These are phyloP conservation scores for carrot (Daucus carota) DNA, from an alignment of 129 eudicot genomes.

Conservation along the genomic window DNA sequence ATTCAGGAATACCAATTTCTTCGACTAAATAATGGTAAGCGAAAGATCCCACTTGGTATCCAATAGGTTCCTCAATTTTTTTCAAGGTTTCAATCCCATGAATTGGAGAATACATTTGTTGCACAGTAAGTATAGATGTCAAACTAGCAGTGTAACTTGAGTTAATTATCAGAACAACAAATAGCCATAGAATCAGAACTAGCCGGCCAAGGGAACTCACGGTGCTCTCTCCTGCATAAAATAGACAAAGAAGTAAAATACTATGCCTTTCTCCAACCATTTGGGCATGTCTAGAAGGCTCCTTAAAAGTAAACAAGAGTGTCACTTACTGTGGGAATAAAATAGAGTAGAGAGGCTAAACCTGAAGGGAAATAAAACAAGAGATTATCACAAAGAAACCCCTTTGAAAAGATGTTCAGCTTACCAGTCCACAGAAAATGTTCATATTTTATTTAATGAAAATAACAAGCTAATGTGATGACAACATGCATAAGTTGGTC, in stretches of 20 bases:
- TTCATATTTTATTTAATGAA: background rate
- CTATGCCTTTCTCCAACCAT: background rate
- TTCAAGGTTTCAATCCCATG: conserved; percentile 62
- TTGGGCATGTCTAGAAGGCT: background rate
- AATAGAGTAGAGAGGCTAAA: conserved; percentile 89
- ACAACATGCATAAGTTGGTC: background rate
- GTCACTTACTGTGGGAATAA: conserved; percentile 79
- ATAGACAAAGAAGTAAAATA: conserved; percentile 4
- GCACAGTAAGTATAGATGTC: conserved; percentile 90
- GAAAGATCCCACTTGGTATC: conserved; percentile 87
- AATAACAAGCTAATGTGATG: background rate
- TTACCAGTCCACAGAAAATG: background rate
- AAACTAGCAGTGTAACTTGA: conserved; percentile 95
- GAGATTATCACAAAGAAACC: background rate
- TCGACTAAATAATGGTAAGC: conserved; percentile 64
- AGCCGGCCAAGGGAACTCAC: conserved; percentile 73
- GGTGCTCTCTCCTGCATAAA: conserved; percentile 66
- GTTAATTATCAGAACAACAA: conserved; percentile 77
- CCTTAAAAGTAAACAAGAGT: conserved; percentile 5
- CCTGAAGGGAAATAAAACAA: conserved; percentile 43
- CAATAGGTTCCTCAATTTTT: conserved; percentile 51
- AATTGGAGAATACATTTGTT: conserved; percentile 70
- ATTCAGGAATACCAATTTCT: conserved; percentile 51
- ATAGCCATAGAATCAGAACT: conserved; percentile 81
- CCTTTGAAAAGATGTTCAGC: background rate